Evolutionary conservation across 441 rosid genomes (phyloP), one percentile per base, ranked within the genome.

Genomic region (Pelargonium australe): DNA sequence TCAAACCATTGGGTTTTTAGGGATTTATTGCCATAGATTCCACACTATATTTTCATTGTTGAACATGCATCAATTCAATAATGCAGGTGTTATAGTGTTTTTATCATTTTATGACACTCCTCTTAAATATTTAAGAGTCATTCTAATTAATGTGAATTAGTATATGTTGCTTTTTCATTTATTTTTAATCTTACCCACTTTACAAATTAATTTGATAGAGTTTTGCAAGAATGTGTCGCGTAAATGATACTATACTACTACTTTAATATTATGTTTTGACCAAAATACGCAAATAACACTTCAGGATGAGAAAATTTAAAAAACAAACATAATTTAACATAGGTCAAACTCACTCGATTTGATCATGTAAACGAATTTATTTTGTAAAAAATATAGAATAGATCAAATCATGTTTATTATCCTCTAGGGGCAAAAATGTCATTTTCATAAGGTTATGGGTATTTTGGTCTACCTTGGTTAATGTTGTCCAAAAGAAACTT

Each of bases 401-500:
- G 4, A 7, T 37, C 41, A 5, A 19, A 41, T 57, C 43, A 58
- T 51, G 28, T 25, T 41, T 41, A 6, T 40, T 40, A 41, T 41
- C 2, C 2, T 41, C 10, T 41, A 41, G 44, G 44, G 44, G 11
- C 8, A 41, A 41, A 41, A 41, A 5, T 23, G 16, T 12, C 1
- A 0, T 34, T 9, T 12, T 41, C 0, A 16, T 12, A 74, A 66
- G 80, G 80, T 76, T 49, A 75, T 20, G 70, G 71, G 64, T 23
- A 60, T 60, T 60, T 60, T 2, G 0, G 79, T 75, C 69, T 67
- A 45, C 25, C 16, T 14, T 5, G 20, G 73, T 74, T 68, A 70
- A 73, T 81, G 72, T 81, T 69, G 70, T 70, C 75, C 49, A 78
- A 73, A 73, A 73, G 81, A 71, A 78, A 76, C 60, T 78, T 73